A percentile compares a stretch with the other conserved stretches of the same genome.
Evolutionary conservation across 2,329 filamentous ascomycete species (phyloP).

Genomic region (Cladosporium colombiae): DNA sequence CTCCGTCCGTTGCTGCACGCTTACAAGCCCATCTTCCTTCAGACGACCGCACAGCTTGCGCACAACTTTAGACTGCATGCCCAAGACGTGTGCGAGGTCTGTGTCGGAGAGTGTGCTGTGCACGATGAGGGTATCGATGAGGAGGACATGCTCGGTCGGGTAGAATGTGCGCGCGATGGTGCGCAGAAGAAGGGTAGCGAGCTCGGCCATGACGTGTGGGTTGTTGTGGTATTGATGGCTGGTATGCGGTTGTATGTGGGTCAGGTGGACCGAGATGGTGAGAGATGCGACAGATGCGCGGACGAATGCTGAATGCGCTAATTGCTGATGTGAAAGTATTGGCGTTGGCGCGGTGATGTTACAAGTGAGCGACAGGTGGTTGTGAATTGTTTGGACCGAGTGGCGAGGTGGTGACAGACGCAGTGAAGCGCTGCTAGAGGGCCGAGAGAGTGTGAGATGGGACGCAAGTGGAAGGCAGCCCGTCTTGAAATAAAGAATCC

Average conservation of each 20-base stretch:
- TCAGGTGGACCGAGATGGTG: not conserved
- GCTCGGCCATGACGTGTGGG: conserved; percentile 50
- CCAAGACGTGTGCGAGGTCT: conserved; percentile 83
- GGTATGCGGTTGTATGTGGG: not conserved
- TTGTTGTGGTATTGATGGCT: not conserved
- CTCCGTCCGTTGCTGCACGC: conserved; percentile 62
- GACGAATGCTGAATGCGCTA: not conserved
- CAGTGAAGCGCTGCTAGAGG: conserved; percentile 35
- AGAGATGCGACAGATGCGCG: conserved; percentile 12
- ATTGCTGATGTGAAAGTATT: not conserved
- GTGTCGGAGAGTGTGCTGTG: conserved; percentile 77
- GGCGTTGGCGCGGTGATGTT: not conserved
- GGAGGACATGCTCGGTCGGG: conserved; percentile 77
- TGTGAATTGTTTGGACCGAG: not conserved
- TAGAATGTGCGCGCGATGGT: conserved; percentile 86
- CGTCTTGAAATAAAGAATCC: conserved; percentile 8
- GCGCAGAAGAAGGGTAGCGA: conserved; percentile 77
- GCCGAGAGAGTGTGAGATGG: conserved; percentile 16
- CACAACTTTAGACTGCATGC: conserved; percentile 87
- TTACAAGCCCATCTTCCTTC: conserved; percentile 80
- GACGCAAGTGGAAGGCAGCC: not conserved
- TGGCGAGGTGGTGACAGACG: conserved; percentile 23
- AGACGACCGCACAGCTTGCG: conserved; percentile 86
- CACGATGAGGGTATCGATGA: conserved; percentile 76
- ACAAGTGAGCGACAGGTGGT: not conserved